Evolutionary conservation across 164 flowering plant genomes (phyloP).

Genomic region (Macadamia integrifolia): DNA sequence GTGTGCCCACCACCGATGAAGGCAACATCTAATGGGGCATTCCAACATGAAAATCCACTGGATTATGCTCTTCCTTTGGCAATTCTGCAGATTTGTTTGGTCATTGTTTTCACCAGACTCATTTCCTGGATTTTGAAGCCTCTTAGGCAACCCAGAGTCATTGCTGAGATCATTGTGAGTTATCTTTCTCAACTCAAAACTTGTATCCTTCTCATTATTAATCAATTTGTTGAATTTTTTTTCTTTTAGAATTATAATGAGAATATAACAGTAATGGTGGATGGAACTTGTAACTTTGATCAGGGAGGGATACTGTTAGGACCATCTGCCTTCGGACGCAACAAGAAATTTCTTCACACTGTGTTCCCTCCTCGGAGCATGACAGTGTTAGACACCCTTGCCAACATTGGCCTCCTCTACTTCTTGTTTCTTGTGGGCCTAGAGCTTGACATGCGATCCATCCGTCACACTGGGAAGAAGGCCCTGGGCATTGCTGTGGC

Average conservation of each 20-base stretch:
- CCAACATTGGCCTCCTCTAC: constrained; percentile 27
- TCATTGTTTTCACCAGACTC: constrained; percentile 19
- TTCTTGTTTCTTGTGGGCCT: constrained; percentile 30
- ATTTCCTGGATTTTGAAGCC: constrained; percentile 26
- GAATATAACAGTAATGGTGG: no score
- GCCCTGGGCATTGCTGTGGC: constrained; percentile 23
- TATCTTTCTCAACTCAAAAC: not conserved
- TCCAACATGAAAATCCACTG: constrained; percentile 24
- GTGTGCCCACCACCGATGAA: constrained; percentile 23
- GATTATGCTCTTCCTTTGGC: constrained; percentile 26
- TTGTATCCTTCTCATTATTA: no score
- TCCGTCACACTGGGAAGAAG: constrained; percentile 23
- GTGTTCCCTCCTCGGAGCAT: constrained; percentile 24
- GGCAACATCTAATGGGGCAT: constrained; percentile 27
- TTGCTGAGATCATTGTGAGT: constrained; percentile 29
- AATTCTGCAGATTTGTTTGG: constrained; percentile 28
- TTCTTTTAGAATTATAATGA: no score
- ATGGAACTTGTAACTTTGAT: no score
- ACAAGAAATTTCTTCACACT: constrained; percentile 16
- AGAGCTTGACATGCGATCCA: constrained; percentile 21
- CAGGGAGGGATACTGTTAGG: constrained; percentile 33
- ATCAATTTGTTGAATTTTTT: no score
- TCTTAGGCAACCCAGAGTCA: constrained; percentile 30
- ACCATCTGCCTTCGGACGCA: constrained; percentile 27
- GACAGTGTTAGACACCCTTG: constrained; percentile 29